Evolutionary conservation across 2,329 filamentous ascomycete genomes (phyloP).

Genomic region (Leptosphaerulina australis): DNA sequence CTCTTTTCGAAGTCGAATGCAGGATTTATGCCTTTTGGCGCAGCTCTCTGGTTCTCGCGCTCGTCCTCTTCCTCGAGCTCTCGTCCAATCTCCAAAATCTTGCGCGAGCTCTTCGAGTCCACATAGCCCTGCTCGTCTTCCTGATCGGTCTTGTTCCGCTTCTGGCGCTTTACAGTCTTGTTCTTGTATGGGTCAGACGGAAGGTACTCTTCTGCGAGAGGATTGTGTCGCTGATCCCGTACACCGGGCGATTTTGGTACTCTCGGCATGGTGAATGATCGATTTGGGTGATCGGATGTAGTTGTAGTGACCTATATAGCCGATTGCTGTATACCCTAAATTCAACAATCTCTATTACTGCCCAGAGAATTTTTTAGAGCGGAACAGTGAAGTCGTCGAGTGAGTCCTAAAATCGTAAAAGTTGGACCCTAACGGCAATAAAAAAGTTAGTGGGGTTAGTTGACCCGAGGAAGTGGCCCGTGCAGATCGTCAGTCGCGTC

Average conservation of each 20-base stretch:
- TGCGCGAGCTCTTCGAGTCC: slow-evolving; percentile 84
- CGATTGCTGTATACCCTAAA: no score
- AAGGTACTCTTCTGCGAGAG: slow-evolving; percentile 86
- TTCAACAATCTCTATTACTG: background rate
- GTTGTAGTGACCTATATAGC: no score
- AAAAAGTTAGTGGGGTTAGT: slow-evolving; percentile 23
- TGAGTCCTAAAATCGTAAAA: slow-evolving; percentile 12
- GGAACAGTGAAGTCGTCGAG: background rate
- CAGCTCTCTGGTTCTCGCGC: slow-evolving; percentile 53
- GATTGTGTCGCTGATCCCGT: slow-evolving; percentile 78
- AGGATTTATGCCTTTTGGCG: slow-evolving; percentile 58
- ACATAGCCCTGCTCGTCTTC: slow-evolving; percentile 73
- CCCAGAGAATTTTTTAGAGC: background rate
- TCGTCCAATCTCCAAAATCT: slow-evolving; percentile 87
- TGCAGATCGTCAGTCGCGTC: background rate
- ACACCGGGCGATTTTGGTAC: slow-evolving; percentile 62
- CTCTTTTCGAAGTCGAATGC: slow-evolving; percentile 83
- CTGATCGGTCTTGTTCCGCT: slow-evolving; percentile 59
- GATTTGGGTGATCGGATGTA: background rate
- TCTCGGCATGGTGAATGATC: slow-evolving; percentile 72
- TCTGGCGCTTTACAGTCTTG: slow-evolving; percentile 71
- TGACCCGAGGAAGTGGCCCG: slow-evolving; percentile 2
- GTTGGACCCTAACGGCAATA: slow-evolving; percentile 15
- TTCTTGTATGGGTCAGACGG: slow-evolving; percentile 72
- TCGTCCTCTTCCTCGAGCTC: slow-evolving; percentile 85